These are phyloP conservation scores for Erigeron philadelphicus DNA, from an alignment of 140 eudicot species.

Conservation along the genomic window DNA sequence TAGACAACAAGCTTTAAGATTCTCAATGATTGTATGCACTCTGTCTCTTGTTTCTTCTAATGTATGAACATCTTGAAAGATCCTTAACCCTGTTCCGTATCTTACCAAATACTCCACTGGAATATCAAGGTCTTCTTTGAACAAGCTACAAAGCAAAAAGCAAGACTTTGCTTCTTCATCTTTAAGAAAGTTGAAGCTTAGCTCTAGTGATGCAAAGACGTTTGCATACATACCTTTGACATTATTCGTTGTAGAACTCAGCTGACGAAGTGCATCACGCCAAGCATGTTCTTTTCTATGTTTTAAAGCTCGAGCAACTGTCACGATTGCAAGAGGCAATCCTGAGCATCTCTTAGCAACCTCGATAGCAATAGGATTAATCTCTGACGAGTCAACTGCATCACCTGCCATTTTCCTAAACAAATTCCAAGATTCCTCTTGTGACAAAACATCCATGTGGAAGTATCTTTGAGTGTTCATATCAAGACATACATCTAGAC, in stretches of 20 bases:
- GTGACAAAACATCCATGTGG: slow-evolving; percentile 33
- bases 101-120: slow-evolving; percentile 36
- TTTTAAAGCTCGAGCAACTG: slow-evolving; percentile 43
- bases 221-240: slow-evolving; percentile 38
- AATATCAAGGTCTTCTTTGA: slow-evolving; percentile 39
- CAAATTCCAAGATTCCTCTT: slow-evolving; percentile 40
- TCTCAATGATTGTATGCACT: slow-evolving; percentile 34
- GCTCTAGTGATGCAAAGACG: slow-evolving; percentile 32
- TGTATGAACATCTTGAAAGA: slow-evolving; percentile 33
- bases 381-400: slow-evolving; percentile 31
- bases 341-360: slow-evolving; percentile 45
- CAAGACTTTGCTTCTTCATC: slow-evolving; percentile 42
- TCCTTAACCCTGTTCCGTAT: slow-evolving; percentile 40
- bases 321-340: slow-evolving; percentile 42
- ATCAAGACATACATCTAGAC: slow-evolving; percentile 39
- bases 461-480: slow-evolving; percentile 39
- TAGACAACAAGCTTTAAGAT: slow-evolving; percentile 43
- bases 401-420: slow-evolving; percentile 42
- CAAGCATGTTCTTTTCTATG: slow-evolving; percentile 35
- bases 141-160: slow-evolving; percentile 41
- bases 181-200: slow-evolving; percentile 37
- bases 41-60: slow-evolving; percentile 43
- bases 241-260: slow-evolving; percentile 31
- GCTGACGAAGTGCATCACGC: slow-evolving; percentile 42
- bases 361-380: slow-evolving; percentile 34